phyloP scores from a whole-genome alignment of 2,329 filamentous ascomycete species.

The Aspergillus sp. region DNA sequence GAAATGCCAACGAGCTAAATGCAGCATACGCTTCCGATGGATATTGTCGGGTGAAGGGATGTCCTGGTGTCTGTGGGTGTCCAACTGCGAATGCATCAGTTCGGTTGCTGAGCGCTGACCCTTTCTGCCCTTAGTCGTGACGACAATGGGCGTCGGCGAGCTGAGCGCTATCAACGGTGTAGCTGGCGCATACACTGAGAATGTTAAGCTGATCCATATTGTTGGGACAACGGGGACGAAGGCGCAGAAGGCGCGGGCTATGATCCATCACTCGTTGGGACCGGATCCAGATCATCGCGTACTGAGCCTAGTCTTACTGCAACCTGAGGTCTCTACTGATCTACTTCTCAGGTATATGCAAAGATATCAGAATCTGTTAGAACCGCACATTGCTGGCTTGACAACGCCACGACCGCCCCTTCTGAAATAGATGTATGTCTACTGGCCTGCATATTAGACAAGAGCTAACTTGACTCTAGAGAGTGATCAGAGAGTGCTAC shows the following conservation, averaged over 20 bases:
- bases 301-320: neutral
- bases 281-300: conserved; percentile 6
- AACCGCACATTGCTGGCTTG: neutral
- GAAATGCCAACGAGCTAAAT: conserved; percentile 7
- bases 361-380: conserved; percentile 41
- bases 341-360: conserved; percentile 47
- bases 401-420: conserved; percentile 49
- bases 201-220: conserved; percentile 63
- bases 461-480: neutral
- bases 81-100: neutral
- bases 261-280: conserved; percentile 55
- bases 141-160: conserved; percentile 69
- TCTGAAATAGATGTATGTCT: conserved; percentile 65
- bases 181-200: conserved; percentile 70
- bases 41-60: conserved; percentile 3
- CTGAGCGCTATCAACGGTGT: conserved; percentile 67
- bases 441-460: neutral
- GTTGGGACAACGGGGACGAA: conserved; percentile 50
- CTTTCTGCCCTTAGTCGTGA: conserved; percentile 54
- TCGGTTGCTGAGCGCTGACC: too few species aligned
- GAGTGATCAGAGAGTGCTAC: conserved; percentile 61
- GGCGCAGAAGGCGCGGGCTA: conserved; percentile 39
- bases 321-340: neutral
- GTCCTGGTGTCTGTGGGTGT: conserved; percentile 2
- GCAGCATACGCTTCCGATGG: conserved; percentile 7